phyloP scores from a whole-genome alignment of 352 stramenopile genomes.

The Peronospora belbahrii region DNA sequence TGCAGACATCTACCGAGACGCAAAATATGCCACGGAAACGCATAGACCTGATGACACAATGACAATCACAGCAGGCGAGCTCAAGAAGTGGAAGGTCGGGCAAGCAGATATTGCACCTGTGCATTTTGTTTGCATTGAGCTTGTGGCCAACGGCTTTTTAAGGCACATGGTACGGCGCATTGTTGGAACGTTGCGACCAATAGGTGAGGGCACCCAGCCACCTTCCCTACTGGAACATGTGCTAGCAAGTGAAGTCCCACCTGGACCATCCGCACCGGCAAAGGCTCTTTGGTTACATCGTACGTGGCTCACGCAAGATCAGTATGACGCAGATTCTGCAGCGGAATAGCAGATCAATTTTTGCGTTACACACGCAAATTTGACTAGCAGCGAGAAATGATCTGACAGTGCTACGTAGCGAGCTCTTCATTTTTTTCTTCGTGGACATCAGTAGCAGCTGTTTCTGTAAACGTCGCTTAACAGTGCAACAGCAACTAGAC shows the following conservation, averaged over 20 bases:
- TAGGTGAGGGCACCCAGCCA: conserved; percentile 62
- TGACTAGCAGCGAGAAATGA: background rate
- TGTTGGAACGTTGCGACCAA: conserved; percentile 66
- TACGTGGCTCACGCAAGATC: conserved; percentile 72
- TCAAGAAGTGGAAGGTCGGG: conserved; percentile 39
- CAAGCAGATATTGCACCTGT: conserved; percentile 20
- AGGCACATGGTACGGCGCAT: conserved; percentile 85
- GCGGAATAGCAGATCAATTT: conserved; percentile 10
- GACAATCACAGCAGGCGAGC: conserved; percentile 10
- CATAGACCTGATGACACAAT: conserved; percentile 9
- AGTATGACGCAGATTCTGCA: conserved; percentile 51
- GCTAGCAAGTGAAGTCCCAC: conserved; percentile 37
- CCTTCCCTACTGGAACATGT: conserved; percentile 60
- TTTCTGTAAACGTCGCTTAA: conserved; percentile 1
- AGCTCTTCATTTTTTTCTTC: too few species aligned
- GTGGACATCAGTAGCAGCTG: conserved; percentile 16
- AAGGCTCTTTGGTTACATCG: conserved; percentile 80
- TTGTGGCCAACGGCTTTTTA: conserved; percentile 80
- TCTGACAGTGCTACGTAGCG: background rate
- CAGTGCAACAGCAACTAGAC: conserved; percentile 6
- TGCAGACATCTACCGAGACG: conserved; percentile 22
- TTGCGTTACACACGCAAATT: too few species aligned
- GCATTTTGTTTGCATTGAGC: conserved; percentile 80
- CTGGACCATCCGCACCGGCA: conserved; percentile 61
- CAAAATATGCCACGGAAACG: background rate